Conservation (phyloP, 176 grass and related monocot species). For the Zoysia pacifica region DNA sequence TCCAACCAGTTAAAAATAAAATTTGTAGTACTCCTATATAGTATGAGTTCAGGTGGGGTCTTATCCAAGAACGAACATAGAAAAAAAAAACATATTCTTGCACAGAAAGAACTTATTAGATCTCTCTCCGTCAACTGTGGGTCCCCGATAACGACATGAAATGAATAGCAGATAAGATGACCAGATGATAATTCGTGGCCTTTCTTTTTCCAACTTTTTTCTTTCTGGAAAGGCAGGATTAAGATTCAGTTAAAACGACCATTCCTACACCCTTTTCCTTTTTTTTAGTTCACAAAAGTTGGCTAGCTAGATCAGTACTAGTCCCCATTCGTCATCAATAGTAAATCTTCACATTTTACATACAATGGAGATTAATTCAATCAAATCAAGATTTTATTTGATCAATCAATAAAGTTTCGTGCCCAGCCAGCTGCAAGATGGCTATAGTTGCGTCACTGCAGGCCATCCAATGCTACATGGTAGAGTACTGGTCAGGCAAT, state of each 20-base stretch:
- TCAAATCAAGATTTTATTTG: neutral
- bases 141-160: slow-evolving; percentile 31
- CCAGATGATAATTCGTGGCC: slow-evolving; percentile 33
- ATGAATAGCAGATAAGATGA: slow-evolving; percentile 17
- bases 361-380: slow-evolving; percentile 5
- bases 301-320: neutral
- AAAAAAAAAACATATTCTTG: slow-evolving; percentile 35
- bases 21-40: no score
- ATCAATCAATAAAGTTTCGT: neutral
- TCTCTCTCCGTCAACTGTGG: slow-evolving; percentile 9
- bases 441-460: neutral
- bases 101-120: slow-evolving; percentile 29
- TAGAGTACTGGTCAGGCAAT: slow-evolving; percentile 4
- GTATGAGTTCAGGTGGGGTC: slow-evolving; percentile 9
- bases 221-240: slow-evolving; percentile 28
- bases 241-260: slow-evolving; percentile 39
- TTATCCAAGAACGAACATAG: slow-evolving; percentile 32
- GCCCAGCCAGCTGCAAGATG: slow-evolving; percentile 21
- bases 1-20: neutral
- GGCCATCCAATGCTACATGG: no score
- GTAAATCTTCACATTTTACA: neutral
- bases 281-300: neutral
- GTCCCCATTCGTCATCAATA: neutral
- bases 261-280: slow-evolving; percentile 1
- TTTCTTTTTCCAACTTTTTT: slow-evolving; percentile 32